Evolutionary conservation across 331 rosid genomes (phyloP).

Genomic region (Acacia pycnantha): DNA sequence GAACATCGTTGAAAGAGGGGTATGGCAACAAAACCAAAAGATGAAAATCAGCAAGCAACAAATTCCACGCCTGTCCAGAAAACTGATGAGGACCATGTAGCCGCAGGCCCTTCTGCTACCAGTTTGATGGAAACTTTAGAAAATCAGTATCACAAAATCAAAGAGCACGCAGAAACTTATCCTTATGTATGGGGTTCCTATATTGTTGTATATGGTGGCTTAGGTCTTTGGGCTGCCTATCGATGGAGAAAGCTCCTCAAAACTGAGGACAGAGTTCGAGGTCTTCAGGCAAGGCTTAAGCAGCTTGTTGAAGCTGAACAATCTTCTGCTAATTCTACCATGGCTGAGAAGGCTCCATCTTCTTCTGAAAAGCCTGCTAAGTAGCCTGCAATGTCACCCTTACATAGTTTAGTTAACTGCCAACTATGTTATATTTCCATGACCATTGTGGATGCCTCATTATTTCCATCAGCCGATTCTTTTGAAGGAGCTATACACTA

Average conservation of each 20-base stretch:
- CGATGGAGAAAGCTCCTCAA: conserved; percentile 83
- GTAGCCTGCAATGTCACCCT: conserved; percentile 6
- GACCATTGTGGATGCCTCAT: conserved; percentile 14
- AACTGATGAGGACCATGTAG: conserved; percentile 37
- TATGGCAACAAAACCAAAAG: conserved; percentile 37
- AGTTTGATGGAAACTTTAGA: conserved; percentile 41
- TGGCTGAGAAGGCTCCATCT: conserved; percentile 46
- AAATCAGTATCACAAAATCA: conserved; percentile 51
- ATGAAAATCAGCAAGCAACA: conserved; percentile 34
- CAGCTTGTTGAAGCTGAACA: conserved; percentile 58
- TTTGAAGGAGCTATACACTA: conserved; percentile 13
- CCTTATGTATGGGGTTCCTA: conserved; percentile 92
- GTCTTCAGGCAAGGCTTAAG: conserved; percentile 55
- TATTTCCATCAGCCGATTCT: conserved; percentile 8
- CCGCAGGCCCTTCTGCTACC: conserved; percentile 20
- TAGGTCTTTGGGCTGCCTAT: conserved; percentile 67
- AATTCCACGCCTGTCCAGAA: conserved; percentile 32
- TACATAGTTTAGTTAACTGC: not conserved
- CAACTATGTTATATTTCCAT: conserved; percentile 9
- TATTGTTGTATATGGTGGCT: conserved; percentile 80
- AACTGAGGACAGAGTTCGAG: conserved; percentile 69
- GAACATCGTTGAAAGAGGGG: conserved; percentile 12
- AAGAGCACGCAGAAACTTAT: conserved; percentile 73
- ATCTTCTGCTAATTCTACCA: conserved; percentile 42
- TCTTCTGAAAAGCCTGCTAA: conserved; percentile 44